These are phyloP conservation scores for Curvularia eragrostidis DNA, from an alignment of 2,329 filamentous ascomycete species.

Conservation along the genomic window DNA sequence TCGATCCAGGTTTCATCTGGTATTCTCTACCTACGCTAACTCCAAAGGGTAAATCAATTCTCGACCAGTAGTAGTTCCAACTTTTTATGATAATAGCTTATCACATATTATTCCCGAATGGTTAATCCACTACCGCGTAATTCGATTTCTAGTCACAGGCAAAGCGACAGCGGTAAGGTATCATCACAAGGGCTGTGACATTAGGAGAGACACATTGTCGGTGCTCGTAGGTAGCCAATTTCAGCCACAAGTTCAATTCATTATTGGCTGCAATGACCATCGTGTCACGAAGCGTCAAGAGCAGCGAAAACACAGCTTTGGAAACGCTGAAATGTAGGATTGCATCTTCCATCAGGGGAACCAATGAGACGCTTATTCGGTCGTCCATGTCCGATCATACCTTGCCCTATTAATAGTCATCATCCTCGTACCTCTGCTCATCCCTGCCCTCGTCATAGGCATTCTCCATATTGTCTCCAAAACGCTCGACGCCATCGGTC, in stretches of 20 bases:
- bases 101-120: too few relatives aligned
- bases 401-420: slow-evolving; percentile 8
- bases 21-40: too few relatives aligned
- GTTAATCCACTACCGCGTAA: too few relatives aligned
- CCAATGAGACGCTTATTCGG: background rate
- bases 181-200: background rate
- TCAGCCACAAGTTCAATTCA: too few relatives aligned
- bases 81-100: too few relatives aligned
- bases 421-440: slow-evolving; percentile 34
- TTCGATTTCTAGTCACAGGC: too few relatives aligned
- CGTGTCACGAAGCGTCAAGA: background rate
- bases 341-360: background rate
- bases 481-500: slow-evolving; percentile 24
- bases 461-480: slow-evolving; percentile 33
- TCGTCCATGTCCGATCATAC: background rate
- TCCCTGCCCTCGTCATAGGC: slow-evolving; percentile 35
- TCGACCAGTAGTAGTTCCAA: too few relatives aligned
- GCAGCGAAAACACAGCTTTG: background rate
- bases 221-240: background rate
- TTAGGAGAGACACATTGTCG: background rate
- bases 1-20: too few relatives aligned
- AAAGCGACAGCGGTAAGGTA: background rate
- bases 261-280: background rate
- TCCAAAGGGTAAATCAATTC: too few relatives aligned
- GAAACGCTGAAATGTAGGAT: background rate